Base-by-base conservation (phyloP, 2,329 filamentous ascomycete species). In the Bipolaris oryzae region DNA sequence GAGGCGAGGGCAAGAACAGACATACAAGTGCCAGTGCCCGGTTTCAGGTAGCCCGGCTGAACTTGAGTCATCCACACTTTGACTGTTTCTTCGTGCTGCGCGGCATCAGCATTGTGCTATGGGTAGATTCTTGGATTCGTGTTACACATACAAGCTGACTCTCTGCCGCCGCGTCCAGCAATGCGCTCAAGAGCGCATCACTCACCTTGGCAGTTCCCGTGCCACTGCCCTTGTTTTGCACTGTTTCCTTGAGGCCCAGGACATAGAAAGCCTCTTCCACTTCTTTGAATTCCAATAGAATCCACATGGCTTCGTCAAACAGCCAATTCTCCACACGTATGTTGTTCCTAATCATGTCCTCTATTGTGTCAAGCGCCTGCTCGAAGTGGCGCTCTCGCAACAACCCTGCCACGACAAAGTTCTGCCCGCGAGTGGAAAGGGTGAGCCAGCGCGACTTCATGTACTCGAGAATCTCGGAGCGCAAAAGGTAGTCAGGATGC, bases 321-420 rank as follows among this genome's bases (percentile, higher is more conserved):
- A 96, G 80, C 92, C 92, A 97, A 0, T 80, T 70, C 28, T 89
- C 83, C 3, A 93, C 77, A 2, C 66, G 68, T 1, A 85, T 78
- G 2, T 81, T 79, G 46, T 84, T 80, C 49, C 80, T 77, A 39
- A 85, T 78, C 82, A 96, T 85, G 20, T 84, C 77, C 35, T 91
- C 87, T 39, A 96, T 76, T 63, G 85, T 85, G 49, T 84, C 79
- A 55, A 96, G 79, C 1, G 92, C 93, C 61, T 93, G 79, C 77
- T 98, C 95, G 60, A 91, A 88, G 67, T 96, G 89, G 0, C 87
- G 85, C 66, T 97, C 93, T 18, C 92, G 85, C 34, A 98, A 80
- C 57, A 96, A 77, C 0, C 91, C 92, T 9, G 91, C 78, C 1
- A 89, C 84, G 18, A 96, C 81, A 69, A 85, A 86, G 66, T 90